Base-by-base conservation (phyloP, 164 flowering plant genomes). In the Vitis rupestris region DNA sequence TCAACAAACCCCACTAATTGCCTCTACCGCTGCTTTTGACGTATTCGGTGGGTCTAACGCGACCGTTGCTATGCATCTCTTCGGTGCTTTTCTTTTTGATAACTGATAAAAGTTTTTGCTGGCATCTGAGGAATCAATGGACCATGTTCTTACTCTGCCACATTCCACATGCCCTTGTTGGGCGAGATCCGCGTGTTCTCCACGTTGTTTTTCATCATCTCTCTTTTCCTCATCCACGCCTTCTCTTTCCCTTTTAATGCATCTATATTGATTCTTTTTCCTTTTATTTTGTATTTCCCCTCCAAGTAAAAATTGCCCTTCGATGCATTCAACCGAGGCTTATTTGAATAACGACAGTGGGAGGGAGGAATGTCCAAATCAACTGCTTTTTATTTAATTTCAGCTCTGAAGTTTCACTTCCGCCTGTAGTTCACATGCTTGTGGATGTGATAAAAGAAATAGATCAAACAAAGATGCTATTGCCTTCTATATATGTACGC, bases 1-100 rank as follows among this genome's bases (percentile, higher is more conserved):
- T 30, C 55, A 64, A 55, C 59, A 12, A 17, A 66, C 69, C 69
- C 69, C 44, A 37, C 44, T 37, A 37, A 37, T 3, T 37, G 44
- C 7, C 44, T 37, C 44, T 6, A 37, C 0, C 7, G 44, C 7
- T 37, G 7, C 44, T 37, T 37, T 37, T 37, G 2, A 37, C 27
- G 2, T 23, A 23, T 23, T 23, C 2, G 2, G 27, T 23, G 27
- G 44, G 6, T 37, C 7, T 37, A 3, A 37, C 44, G 7, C 44
- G 7, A 37, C 44, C 44, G 44, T 37, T 37, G 5, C 44, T 37
- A 37, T 37, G 44, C 7, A 3, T 37, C 44, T 50, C 19, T 23
- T 15, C 50, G 8, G 23, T 17, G 5, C 64, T 31, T n/a, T 44
- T 47, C 16, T 2, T 37, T 61, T 47, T 37, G 3, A 19, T 10